Evolutionary conservation across 345 rosid genomes (phyloP), one percentile per base, ranked within the genome.

Genomic region (Ceriops decandra): DNA sequence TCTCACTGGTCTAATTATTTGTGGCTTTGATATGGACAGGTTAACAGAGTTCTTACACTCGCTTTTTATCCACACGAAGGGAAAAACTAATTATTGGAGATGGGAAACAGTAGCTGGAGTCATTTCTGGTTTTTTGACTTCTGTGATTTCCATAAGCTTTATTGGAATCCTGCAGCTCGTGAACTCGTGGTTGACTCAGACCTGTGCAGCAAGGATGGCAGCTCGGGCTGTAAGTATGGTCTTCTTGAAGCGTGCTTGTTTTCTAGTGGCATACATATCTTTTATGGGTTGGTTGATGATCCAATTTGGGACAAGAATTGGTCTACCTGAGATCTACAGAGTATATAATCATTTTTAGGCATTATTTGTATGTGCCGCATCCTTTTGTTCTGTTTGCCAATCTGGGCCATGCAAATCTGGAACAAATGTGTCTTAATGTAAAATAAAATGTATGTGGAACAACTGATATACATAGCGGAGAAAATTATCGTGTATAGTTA

Each of bases 41-140:
- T 80, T 69, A 51, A 60, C 70, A 5, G 82, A 84, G 64, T 59
- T 84, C 22, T n/a, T 83, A 58, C 53, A 20, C 22, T 81, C 88
- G 7, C 79, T 78, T 83, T 62, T 79, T 49, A 26, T 53, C 11
- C 78, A 59, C 64, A 73, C 74, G 70, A 67, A 33, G 38, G 83
- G 60, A 69, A 72, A 68, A 57, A 52, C 80, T 35, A 83, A 53
- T 68, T 79, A 77, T 61, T 84, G 83, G 87, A 74, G 72, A 66
- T 85, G 82, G 84, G 92, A 82, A 61, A 76, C 84, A 42, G 47
- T 87, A 47, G 86, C 80, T 53, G 91, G 96, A 69, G 73, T 76
- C 62, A 58, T 83, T 30, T 28, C 88, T 66, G 92, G 95, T 60
- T 79, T 88, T 60, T 77, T 82, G 56, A 85, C 92, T 73, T 83